Evolutionary conservation across 148 eudicot genomes (phyloP).

Genomic region (Amaranthus cruentus): DNA sequence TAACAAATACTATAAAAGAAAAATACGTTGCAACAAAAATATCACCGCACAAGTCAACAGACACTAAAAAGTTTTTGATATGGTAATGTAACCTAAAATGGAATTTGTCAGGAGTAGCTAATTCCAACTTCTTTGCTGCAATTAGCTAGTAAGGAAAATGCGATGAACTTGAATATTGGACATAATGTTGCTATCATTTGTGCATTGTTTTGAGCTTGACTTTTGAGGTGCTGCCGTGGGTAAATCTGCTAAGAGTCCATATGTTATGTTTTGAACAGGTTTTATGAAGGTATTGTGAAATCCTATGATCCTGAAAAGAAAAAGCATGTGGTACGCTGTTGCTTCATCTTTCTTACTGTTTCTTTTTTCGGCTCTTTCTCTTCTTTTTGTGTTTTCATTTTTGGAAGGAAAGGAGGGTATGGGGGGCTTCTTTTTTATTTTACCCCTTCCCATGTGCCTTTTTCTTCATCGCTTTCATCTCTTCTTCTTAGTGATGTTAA

Average conservation of each 20-base stretch:
- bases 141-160: not conserved
- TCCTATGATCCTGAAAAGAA: constrained; percentile 74
- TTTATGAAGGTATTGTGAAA: constrained; percentile 81
- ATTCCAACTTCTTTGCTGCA: not conserved
- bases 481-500: not conserved
- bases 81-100: not conserved
- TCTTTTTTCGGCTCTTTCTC: not conserved
- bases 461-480: not conserved
- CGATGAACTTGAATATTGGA: not conserved
- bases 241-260: not conserved
- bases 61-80: no score
- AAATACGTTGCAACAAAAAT: no score
- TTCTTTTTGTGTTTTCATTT: not conserved
- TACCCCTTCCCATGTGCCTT: not conserved
- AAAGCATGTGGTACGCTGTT: constrained; percentile 74
- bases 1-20: no score
- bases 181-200: not conserved
- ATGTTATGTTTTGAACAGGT: constrained; percentile 44
- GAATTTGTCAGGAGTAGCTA: not conserved
- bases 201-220: not conserved
- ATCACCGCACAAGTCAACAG: no score
- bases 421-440: not conserved
- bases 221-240: not conserved
- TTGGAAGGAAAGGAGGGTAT: no score
- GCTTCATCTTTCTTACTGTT: not conserved